A percentile compares a stretch with the other conserved stretches of the same genome.
Evolutionary conservation across 2,329 filamentous ascomycete species (phyloP).

Genomic region (Trichoderma pleuroti): DNA sequence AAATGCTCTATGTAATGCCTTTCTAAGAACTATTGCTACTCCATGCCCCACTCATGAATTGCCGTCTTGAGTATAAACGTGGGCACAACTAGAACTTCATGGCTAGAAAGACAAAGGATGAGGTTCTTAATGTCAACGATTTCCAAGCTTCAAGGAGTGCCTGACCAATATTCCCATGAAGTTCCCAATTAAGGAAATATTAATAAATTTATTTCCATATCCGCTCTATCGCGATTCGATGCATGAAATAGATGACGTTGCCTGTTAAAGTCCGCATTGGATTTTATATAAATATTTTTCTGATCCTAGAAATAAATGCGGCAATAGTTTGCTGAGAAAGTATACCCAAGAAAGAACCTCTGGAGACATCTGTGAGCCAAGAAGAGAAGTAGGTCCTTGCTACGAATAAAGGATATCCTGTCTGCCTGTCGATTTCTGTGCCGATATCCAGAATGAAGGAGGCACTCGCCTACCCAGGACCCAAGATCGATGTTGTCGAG

Average conservation of each 20-base stretch:
- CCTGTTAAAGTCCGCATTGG: not conserved
- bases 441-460: constrained; percentile 12
- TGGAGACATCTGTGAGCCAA: not conserved
- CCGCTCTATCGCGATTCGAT: not conserved
- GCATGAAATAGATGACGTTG: not conserved
- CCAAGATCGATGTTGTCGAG: constrained; percentile 5
- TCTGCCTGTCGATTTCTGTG: not conserved
- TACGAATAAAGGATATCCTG: not conserved
- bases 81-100: not conserved
- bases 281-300: not conserved
- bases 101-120: not conserved
- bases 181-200: not conserved
- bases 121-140: not conserved
- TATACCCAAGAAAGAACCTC: not conserved
- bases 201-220: not conserved
- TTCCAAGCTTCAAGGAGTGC: not conserved
- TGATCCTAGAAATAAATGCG: not conserved
- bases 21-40: not conserved
- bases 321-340: not conserved
- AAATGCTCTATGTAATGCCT: not conserved
- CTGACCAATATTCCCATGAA: not conserved
- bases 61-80: not conserved
- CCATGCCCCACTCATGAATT: not conserved
- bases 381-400: not conserved
- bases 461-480: not conserved